Percentiles rank a stretch among this genome's conserved stretches.
Evolutionary conservation across 2,329 filamentous ascomycete species (phyloP).

Genomic region (Rhynchosporium agropyri): DNA sequence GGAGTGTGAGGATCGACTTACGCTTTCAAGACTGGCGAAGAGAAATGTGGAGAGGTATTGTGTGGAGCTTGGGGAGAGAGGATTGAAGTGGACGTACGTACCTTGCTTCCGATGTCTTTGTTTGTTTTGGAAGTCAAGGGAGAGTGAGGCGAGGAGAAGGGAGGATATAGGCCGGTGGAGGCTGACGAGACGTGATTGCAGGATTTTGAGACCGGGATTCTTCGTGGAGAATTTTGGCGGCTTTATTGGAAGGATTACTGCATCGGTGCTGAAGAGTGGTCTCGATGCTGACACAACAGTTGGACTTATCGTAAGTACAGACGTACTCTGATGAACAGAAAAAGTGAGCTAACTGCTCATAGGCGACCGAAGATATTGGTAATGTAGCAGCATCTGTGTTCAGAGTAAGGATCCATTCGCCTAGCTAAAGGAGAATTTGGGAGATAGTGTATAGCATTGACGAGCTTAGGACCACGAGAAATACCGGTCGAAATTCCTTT

Average conservation of each 20-base stretch:
- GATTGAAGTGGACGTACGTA: constrained; percentile 33
- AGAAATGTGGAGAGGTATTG: constrained; percentile 52
- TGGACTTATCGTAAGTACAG: constrained; percentile 23
- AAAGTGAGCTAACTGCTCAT: not conserved
- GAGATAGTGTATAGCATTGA: not conserved
- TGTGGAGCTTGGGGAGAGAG: constrained; percentile 25
- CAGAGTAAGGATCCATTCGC: constrained; percentile 20
- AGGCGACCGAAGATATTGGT: constrained; percentile 33
- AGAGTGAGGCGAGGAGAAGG: not conserved
- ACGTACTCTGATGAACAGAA: too few relatives aligned
- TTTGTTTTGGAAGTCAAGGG: not conserved
- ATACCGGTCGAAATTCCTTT: constrained; percentile 23
- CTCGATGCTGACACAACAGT: constrained; percentile 26
- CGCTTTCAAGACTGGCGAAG: constrained; percentile 54
- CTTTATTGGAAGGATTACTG: constrained; percentile 27
- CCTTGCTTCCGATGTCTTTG: not conserved
- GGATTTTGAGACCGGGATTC: constrained; percentile 55
- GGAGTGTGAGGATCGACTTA: constrained; percentile 47
- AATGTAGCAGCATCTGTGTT: constrained; percentile 32
- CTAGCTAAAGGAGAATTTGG: too few relatives aligned
- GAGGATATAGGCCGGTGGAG: not conserved
- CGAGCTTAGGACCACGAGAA: constrained; percentile 26
- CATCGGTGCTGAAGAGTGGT: constrained; percentile 26
- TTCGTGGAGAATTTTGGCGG: constrained; percentile 55
- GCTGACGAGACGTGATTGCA: constrained; percentile 17